Evolutionary conservation across 768 basidiomycete species (phyloP).

Genomic region (Tephrocybe sp.): DNA sequence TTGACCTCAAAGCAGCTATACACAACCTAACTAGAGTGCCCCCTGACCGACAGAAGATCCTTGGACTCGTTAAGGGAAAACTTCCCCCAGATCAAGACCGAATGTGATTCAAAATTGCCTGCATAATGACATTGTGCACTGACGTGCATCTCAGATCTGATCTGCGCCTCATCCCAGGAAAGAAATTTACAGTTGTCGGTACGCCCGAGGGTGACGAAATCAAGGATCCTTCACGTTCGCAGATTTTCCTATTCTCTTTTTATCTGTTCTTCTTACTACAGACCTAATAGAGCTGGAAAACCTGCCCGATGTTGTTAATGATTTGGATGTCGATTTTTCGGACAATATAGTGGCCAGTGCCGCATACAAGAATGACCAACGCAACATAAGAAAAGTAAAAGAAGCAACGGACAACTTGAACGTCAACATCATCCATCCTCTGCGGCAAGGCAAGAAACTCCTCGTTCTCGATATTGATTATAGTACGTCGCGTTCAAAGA

Average conservation of each 20-base stretch:
- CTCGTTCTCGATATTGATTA: constrained; percentile 90
- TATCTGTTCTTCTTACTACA: background rate
- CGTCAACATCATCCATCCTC: constrained; percentile 72
- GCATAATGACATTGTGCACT: background rate
- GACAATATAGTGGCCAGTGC: constrained; percentile 56
- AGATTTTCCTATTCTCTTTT: background rate
- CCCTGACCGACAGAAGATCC: constrained; percentile 82
- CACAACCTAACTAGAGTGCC: constrained; percentile 76
- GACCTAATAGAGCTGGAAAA: constrained; percentile 52
- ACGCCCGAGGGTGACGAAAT: constrained; percentile 86
- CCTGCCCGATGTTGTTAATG: constrained; percentile 74
- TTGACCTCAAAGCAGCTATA: constrained; percentile 73
- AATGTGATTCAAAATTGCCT: constrained; percentile 39
- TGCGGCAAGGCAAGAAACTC: constrained; percentile 75
- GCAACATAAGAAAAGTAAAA: constrained; percentile 80
- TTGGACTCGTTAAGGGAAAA: constrained; percentile 84
- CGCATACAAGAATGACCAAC: constrained; percentile 70
- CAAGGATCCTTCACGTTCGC: constrained; percentile 70
- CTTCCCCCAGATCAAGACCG: constrained; percentile 72
- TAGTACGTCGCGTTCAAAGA: constrained; percentile 44
- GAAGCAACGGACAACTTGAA: constrained; percentile 68
- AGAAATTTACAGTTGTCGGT: constrained; percentile 84
- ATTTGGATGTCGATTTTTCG: constrained; percentile 80
- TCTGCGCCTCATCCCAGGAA: constrained; percentile 54
- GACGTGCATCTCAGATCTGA: constrained; percentile 43